Evolutionary conservation across 345 rosid species (phyloP), one percentile per base, ranked within the genome.

Genomic region (Limnanthes douglasii): DNA sequence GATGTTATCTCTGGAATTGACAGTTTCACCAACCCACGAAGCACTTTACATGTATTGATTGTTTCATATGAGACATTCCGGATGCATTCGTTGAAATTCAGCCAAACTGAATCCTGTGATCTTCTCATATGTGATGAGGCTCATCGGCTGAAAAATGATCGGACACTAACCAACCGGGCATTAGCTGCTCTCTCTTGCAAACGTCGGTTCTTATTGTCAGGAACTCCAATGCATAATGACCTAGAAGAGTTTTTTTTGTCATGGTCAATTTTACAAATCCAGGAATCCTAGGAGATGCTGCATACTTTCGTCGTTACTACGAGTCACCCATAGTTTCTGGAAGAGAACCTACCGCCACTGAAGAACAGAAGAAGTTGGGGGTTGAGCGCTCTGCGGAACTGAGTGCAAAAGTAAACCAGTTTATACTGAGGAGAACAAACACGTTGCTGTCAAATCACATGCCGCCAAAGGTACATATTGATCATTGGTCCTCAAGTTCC

Each of bases 191-290:
- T 90, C 40, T 47, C 94, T 40, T 90, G 98, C 70, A 75, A 61
- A 51, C 92, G 92, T 13, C 73, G 96, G 35, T 70, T 90, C 47
- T 60, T 90, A 69, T 60, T 90, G 62, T 90, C 94, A 24, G 98
- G 98, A 59, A 90, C 98, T 37, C 96, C 98, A 48, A 84, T 90
- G 94, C 98, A 90, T 95, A 90, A 90, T 74, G 98, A 84, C 67
- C 73, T 90, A 34, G 95, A 84, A 70, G 95, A 90, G 63, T 90
- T 90, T 62, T n/a, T n/a, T 90, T 72, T 67, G 79, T 95, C 32
- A 90, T 90, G 98, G 98, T 84, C 46, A 84, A 84, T 73, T 90
- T 90, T 44, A 90, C 95, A 43, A 90, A 84, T 67, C 94, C 88
- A 31, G 88, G 88, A 37, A 71, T 79, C 45, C 60, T 90, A 66